A percentile compares a stretch with the other conserved stretches of the same genome.
Evolutionary conservation across 1,139 yeast genomes (phyloP).

Genomic region (Hansenula lynferdii): DNA sequence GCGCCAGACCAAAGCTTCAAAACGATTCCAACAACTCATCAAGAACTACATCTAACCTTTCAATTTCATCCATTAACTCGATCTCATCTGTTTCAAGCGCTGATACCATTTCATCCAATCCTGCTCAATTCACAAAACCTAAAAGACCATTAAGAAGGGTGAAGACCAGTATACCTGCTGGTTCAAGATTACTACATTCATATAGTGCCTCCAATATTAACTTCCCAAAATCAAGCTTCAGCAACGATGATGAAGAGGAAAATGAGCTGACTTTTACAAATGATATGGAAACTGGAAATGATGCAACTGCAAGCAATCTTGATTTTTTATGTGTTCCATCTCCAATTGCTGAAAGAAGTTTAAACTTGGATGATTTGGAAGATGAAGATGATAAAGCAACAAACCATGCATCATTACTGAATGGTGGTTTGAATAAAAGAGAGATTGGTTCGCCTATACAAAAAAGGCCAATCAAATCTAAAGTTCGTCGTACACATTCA

Average conservation of each 20-base stretch:
- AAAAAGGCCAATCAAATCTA: slow-evolving; percentile 24
- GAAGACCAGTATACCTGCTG: slow-evolving; percentile 11
- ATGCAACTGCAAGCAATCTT: slow-evolving; percentile 10
- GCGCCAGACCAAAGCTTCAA: slow-evolving; percentile 1
- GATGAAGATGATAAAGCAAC: slow-evolving; percentile 5
- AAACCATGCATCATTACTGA: slow-evolving; percentile 4
- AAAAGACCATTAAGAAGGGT: slow-evolving; percentile 17
- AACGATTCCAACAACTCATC: slow-evolving; percentile 7
- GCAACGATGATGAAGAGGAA: slow-evolving; percentile 6
- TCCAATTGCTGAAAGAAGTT: slow-evolving; percentile 18
- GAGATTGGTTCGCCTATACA: slow-evolving; percentile 28
- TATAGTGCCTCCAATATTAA: slow-evolving; percentile 14
- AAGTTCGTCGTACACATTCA: slow-evolving; percentile 59
- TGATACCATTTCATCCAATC: slow-evolving; percentile 7
- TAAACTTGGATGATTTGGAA: slow-evolving; percentile 2
- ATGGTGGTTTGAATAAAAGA: slow-evolving; percentile 17
- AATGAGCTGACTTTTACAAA: slow-evolving; percentile 12
- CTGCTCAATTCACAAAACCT: slow-evolving; percentile 5
- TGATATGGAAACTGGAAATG: slow-evolving; percentile 6
- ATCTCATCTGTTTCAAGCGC: slow-evolving; percentile 11
- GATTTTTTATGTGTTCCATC: slow-evolving; percentile 24
- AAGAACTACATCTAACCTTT: slow-evolving; percentile 14
- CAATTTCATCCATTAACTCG: slow-evolving; percentile 12
- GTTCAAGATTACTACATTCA: slow-evolving; percentile 13
- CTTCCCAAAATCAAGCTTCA: slow-evolving; percentile 6